Conservation (phyloP, 345 rosid genomes). For the Bruguiera parviflora region DNA sequence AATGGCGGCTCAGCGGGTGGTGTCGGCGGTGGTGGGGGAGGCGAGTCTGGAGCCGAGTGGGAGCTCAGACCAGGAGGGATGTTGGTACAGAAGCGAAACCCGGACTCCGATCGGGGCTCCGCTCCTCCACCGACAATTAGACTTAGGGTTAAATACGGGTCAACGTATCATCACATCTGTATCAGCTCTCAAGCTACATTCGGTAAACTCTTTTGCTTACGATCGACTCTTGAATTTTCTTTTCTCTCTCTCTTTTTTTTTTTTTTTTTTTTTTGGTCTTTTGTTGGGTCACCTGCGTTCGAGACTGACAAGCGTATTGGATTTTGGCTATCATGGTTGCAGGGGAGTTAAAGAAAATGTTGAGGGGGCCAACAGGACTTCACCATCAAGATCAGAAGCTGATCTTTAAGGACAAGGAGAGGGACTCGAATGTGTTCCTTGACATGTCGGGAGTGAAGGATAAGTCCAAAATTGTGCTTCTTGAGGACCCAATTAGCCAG, state of each 20-base stretch:
- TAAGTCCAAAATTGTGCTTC: conserved; percentile 80
- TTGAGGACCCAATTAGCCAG: conserved; percentile 85
- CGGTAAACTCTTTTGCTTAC: conserved; percentile 38
- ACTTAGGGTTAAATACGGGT: conserved; percentile 82
- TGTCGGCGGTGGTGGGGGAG: conserved; percentile 35
- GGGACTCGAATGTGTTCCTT: conserved; percentile 85
- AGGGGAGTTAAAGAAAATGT: conserved; percentile 98
- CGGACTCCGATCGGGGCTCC: conserved; percentile 60
- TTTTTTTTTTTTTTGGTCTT: too few species aligned
- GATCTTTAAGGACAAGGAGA: conserved; percentile 84
- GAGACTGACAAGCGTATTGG: background rate
- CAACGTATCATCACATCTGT: conserved; percentile 75
- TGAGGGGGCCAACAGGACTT: conserved; percentile 81
- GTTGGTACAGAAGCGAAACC: conserved; percentile 89
- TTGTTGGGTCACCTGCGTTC: too few species aligned
- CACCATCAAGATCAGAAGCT: conserved; percentile 96
- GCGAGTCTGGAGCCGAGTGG: conserved; percentile 65
- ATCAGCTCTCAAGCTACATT: conserved; percentile 86
- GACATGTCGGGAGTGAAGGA: conserved; percentile 90
- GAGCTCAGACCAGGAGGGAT: conserved; percentile 98
- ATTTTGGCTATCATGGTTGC: conserved; percentile 1
- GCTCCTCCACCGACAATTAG: conserved; percentile 80
- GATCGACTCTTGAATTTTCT: background rate
- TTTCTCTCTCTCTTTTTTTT: too few species aligned
- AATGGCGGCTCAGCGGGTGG: conserved; percentile 40